Conservation (phyloP, 495 filamentous ascomycete species). For the Xylaria telfairii region DNA sequence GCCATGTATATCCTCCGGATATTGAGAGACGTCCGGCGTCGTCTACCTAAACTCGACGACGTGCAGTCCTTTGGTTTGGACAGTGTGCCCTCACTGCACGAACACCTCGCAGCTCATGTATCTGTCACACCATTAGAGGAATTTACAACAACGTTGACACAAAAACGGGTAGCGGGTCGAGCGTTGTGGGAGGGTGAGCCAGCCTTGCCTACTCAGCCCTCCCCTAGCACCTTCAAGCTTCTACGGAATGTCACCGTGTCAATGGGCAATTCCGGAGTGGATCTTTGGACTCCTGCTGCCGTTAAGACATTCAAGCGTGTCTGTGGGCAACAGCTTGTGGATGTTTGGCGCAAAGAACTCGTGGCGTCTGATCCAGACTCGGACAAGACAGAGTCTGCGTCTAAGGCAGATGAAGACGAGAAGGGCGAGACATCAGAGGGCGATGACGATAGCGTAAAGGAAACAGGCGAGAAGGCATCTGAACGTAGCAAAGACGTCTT, state of each 20-base stretch:
- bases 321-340: slow-evolving; percentile 54
- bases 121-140: slow-evolving; percentile 46
- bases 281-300: slow-evolving; percentile 82
- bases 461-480: slow-evolving; percentile 22
- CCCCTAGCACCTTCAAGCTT: slow-evolving; percentile 76
- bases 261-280: slow-evolving; percentile 74
- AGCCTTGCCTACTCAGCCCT: slow-evolving; percentile 79
- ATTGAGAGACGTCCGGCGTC: slow-evolving; percentile 73
- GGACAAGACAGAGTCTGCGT: slow-evolving; percentile 13
- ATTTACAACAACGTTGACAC: slow-evolving; percentile 44
- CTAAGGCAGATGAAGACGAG: slow-evolving; percentile 22
- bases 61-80: slow-evolving; percentile 54
- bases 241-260: slow-evolving; percentile 65
- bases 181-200: slow-evolving; percentile 81
- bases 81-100: slow-evolving; percentile 64
- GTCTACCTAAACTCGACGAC: slow-evolving; percentile 60
- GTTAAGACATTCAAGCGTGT: slow-evolving; percentile 65
- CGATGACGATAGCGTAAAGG: slow-evolving; percentile 28
- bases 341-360: slow-evolving; percentile 48
- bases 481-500: slow-evolving; percentile 58
- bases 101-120: slow-evolving; percentile 53
- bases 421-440: slow-evolving; percentile 13
- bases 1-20: slow-evolving; percentile 76
- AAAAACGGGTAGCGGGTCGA: slow-evolving; percentile 54
- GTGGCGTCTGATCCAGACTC: slow-evolving; percentile 8